phyloP scores from a whole-genome alignment of 768 basidiomycete genomes.

The Suillus variegatus region DNA sequence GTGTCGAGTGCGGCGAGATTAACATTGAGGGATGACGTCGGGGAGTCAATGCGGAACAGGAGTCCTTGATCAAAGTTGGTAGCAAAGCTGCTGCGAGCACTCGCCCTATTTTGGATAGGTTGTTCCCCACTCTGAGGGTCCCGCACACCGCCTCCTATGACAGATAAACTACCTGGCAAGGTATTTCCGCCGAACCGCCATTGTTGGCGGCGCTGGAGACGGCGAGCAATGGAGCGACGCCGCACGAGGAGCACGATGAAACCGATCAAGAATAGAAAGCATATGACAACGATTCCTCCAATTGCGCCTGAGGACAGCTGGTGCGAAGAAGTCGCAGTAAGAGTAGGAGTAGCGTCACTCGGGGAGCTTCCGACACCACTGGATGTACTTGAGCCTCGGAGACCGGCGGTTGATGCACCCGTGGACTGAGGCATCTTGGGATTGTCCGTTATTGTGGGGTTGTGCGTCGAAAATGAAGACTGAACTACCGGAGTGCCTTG shows the following conservation, averaged over 20 bases:
- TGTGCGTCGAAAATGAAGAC: background rate
- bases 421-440: background rate
- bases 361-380: conserved; percentile 16
- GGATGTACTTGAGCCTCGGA: conserved; percentile 12
- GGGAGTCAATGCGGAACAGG: conserved; percentile 24
- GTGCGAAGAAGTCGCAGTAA: conserved; percentile 16
- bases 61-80: conserved; percentile 55
- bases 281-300: conserved; percentile 43
- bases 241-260: conserved; percentile 47
- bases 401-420: background rate
- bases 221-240: conserved; percentile 43
- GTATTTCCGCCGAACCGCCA: conserved; percentile 46
- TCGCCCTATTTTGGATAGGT: conserved; percentile 26
- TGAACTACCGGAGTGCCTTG: conserved; percentile 2
- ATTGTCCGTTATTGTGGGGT: background rate
- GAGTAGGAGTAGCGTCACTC: conserved; percentile 18
- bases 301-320: conserved; percentile 47
- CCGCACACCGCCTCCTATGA: conserved; percentile 16
- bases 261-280: conserved; percentile 32
- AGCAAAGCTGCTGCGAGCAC: conserved; percentile 62
- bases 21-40: conserved; percentile 17
- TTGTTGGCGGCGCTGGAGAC: conserved; percentile 40
- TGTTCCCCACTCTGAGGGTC: conserved; percentile 17
- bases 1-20: conserved; percentile 10
- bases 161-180: conserved; percentile 3